Base-by-base conservation (phyloP, 129 eudicot species). In the Lonicera japonica region DNA sequence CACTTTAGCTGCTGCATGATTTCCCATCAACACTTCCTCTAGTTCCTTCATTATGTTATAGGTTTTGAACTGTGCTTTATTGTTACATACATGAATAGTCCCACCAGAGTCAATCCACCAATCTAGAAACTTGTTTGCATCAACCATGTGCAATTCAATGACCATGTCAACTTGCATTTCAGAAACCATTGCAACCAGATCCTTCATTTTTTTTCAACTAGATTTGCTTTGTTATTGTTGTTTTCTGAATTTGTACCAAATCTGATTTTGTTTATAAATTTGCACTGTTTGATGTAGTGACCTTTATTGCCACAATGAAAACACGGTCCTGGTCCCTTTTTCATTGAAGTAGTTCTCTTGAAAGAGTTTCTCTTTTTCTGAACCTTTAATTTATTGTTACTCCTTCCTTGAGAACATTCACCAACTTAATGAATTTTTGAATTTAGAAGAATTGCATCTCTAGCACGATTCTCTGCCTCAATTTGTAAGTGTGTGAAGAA, bases 21-120 rank as follows among this genome's bases (percentile, higher is more conserved):
- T 60, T 0, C 67, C 71, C 61, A 72, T 40, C 4, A 72, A 25
- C n/a, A 72, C 60, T 51, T 48, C 71, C 22, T 65, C 54, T n/a
- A 46, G 61, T 3, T 58, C 24, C 5, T 0, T 14, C 0, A 21
- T 23, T 8, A 20, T 21, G 5, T 56, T 22, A 38, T 57, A 73
- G 8, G 12, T 23, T 22, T 47, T 47, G 61, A 57, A 64, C 6
- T 9, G 10, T 4, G 66, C 3, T 16, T 23, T 57, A 25, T 76
- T 36, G 10, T 68, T 40, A 38, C 55, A 34, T 11, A 64, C 69
- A n/a, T n/a, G n/a, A n/a, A n/a, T n/a, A n/a, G n/a, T n/a, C n/a
- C n/a, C n/a, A n/a, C n/a, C n/a, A n/a, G n/a, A n/a, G n/a, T n/a
- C n/a, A n/a, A n/a, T n/a, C n/a, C n/a, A n/a, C n/a, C n/a, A n/a